Base-by-base conservation (phyloP, 192 early-diverging fungal species). In the Pilaira anomala region DNA sequence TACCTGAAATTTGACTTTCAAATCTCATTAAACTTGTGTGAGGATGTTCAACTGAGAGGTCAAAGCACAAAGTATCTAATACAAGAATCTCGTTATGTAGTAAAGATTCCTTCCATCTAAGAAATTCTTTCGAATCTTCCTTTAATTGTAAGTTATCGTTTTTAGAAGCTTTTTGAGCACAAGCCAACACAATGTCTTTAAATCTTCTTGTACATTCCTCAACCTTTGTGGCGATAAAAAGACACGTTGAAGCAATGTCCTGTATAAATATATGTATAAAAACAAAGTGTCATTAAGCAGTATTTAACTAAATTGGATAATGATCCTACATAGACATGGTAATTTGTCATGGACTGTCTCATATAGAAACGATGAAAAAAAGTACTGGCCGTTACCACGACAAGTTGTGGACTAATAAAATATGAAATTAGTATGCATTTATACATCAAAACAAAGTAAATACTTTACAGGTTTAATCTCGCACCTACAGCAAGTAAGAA, bases 321-420 rank as follows among this genome's bases (percentile, higher is more conserved):
- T 3, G 21, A 40, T 61, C 74, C 85, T 84, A 85, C 86, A 78
- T 88, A 89, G 40, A 78, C 75, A 51, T 89, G 84, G 67, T 77
- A 80, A 3, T 77, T 65, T 42, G 66, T 76, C 33, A 91, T 61
- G 2, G 87, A 88, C 50, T 84, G 79, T 16, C 88, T 80, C 89
- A 89, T 91, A 39, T 84, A 91, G 45, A 89, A 91, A 8, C 89
- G 82, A 60, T 91, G 89, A 56, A 89, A 88, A 67, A 84, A 83
- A 6, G 84, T 79, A 7, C 84, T 80, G 4, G 88, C 89, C 0
- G 87, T 88, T 21, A 77, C 83, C 45, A 85, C 66, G 7, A 74
- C 76, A 16, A 78, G 48, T 59, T 85, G 83, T 55, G 83, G 78
- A 24, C 80, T 53, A 51, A 18, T 18, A 48, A 44, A 58, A 18